Percentiles rank a stretch among this genome's conserved stretches.
Evolutionary conservation across 306 rosid genomes (phyloP).

Genomic region (Acacia acuminata): DNA sequence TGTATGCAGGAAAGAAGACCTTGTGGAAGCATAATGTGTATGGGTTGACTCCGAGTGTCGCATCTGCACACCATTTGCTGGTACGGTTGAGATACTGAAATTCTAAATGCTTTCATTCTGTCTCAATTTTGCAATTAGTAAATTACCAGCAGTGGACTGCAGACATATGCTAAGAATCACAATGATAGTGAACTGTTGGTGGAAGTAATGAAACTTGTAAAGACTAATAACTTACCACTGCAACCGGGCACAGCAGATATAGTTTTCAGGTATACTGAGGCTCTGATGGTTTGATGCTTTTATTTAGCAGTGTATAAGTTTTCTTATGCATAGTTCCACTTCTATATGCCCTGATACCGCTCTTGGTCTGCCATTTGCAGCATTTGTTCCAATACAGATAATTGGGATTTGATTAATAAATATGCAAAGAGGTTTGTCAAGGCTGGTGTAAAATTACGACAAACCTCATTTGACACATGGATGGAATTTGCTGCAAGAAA

Average conservation of each 20-base stretch:
- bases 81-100: conserved; percentile 44
- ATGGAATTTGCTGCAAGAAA: conserved; percentile 79
- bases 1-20: conserved; percentile 73
- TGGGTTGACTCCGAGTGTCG: conserved; percentile 74
- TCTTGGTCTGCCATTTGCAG: conserved; percentile 55
- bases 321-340: not conserved
- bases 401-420: conserved; percentile 73
- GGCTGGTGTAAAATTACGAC: conserved; percentile 80
- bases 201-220: conserved; percentile 76
- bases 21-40: conserved; percentile 85
- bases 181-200: conserved; percentile 68
- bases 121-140: conserved; percentile 24
- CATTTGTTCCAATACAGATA: conserved; percentile 70
- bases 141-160: conserved; percentile 35
- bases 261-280: conserved; percentile 68
- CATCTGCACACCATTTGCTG: conserved; percentile 84
- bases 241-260: conserved; percentile 98
- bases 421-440: conserved; percentile 67
- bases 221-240: conserved; percentile 72
- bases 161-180: conserved; percentile 69
- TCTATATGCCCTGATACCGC: conserved; percentile 27
- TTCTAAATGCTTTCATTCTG: conserved; percentile 23
- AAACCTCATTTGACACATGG: conserved; percentile 69
- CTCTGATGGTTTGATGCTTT: conserved; percentile 23
- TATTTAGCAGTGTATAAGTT: conserved; percentile 15